Evolutionary conservation across 768 basidiomycete species (phyloP).

Genomic region (Russula olivacea): DNA sequence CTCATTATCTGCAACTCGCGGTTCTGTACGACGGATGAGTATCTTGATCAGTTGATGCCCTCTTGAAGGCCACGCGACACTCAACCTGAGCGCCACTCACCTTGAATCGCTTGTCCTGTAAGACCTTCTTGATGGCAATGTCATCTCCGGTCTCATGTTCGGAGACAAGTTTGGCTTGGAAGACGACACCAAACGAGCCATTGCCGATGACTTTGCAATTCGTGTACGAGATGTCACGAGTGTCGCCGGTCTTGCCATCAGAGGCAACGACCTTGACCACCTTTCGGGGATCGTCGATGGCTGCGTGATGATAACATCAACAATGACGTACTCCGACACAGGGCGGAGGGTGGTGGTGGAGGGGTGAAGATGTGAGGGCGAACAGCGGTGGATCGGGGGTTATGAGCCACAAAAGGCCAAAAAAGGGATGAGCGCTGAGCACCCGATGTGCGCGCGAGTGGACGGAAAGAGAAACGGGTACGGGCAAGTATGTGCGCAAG

Average conservation of each 20-base stretch:
- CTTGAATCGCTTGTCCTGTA: conserved; percentile 99
- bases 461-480: conserved; percentile 23
- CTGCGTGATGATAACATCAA: conserved; percentile 35
- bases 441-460: conserved; percentile 30
- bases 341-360: conserved; percentile 22
- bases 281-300: conserved; percentile 94
- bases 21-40: conserved; percentile 51
- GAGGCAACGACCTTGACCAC: conserved; percentile 93
- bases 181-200: conserved; percentile 98
- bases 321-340: conserved; percentile 31
- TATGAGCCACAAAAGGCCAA: conserved; percentile 17
- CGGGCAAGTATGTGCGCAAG: conserved; percentile 8
- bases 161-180: conserved; percentile 82
- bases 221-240: conserved; percentile 86
- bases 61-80: neutral
- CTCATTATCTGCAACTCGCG: conserved; percentile 99
- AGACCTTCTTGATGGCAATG: conserved; percentile 99
- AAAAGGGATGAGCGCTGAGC: conserved; percentile 29
- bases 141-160: conserved; percentile 64
- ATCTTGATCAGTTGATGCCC: conserved; percentile 9
- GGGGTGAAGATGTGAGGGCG: neutral
- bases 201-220: conserved; percentile 99
- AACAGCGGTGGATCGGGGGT: conserved; percentile 14
- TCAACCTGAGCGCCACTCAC: conserved; percentile 41
- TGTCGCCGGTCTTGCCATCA: conserved; percentile 89